Conservation (phyloP, 2,329 filamentous ascomycete species). For the Neopestalotiopsis clavispora region DNA sequence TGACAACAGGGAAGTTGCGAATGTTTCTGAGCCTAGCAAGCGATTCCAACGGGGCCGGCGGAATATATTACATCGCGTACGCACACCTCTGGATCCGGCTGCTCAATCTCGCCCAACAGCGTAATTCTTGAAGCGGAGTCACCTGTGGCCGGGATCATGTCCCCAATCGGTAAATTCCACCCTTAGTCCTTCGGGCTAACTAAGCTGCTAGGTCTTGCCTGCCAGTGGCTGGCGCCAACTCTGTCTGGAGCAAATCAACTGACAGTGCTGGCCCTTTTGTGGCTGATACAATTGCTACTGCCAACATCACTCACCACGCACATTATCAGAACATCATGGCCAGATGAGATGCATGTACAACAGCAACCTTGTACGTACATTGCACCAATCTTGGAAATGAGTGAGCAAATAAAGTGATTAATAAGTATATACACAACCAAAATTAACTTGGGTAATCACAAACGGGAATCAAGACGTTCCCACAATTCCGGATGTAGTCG, state of each 20-base stretch:
- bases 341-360: neutral
- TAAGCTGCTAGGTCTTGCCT: neutral
- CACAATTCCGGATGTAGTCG: neutral
- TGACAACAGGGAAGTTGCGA: neutral
- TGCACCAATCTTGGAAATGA: too few species aligned
- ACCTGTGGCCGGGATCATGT: neutral
- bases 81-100: constrained; percentile 5
- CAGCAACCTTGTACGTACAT: too few species aligned
- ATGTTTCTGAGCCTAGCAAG: neutral
- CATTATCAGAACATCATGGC: too few species aligned
- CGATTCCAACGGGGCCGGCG: constrained; percentile 2
- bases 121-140: constrained; percentile 2
- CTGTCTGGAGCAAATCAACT: neutral
- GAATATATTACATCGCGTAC: constrained; percentile 14
- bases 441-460: neutral
- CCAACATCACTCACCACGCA: too few species aligned
- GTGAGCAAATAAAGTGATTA: too few species aligned
- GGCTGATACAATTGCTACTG: neutral
- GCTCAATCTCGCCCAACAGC: constrained; percentile 10
- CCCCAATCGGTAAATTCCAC: constrained; percentile 3
- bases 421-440: neutral
- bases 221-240: neutral
- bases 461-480: neutral
- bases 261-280: neutral
- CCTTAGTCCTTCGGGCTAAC: neutral